Conservation (phyloP, 176 grass and related monocot species). For the Microstegium vimineum region DNA sequence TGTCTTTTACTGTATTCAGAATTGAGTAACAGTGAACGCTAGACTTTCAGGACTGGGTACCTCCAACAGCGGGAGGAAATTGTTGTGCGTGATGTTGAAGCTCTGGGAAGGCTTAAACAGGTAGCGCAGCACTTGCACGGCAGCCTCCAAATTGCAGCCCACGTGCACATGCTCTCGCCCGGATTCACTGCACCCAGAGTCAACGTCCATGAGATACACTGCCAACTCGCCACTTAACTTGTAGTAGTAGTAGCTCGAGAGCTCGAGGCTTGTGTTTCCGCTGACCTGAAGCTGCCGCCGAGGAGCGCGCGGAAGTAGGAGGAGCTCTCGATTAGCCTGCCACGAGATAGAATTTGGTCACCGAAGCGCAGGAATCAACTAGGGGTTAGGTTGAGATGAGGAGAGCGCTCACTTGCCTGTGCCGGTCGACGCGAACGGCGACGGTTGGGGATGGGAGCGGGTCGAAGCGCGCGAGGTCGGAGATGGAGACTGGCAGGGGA, state of each 20-base stretch:
- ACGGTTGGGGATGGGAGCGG: slow-evolving; percentile 22
- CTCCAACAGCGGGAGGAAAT: slow-evolving; percentile 50
- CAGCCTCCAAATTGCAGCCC: slow-evolving; percentile 38
- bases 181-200: slow-evolving; percentile 47
- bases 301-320: slow-evolving; percentile 70
- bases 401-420: slow-evolving; percentile 20
- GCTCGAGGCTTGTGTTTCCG: neutral
- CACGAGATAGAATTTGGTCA: neutral
- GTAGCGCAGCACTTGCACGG: slow-evolving; percentile 39
- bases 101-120: slow-evolving; percentile 31
- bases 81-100: slow-evolving; percentile 23
- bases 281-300: slow-evolving; percentile 61
- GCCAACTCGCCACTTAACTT: neutral
- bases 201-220: neutral
- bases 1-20: too few species aligned
- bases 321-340: slow-evolving; percentile 52
- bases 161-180: slow-evolving; percentile 29
- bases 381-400: neutral
- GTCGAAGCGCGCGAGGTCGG: slow-evolving; percentile 3
- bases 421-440: slow-evolving; percentile 44
- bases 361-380: neutral
- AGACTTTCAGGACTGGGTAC: neutral
- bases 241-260: neutral
- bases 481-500: neutral
- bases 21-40: neutral